phyloP scores from a whole-genome alignment of 192 early-diverging fungal genomes.

The Rhizophagus prolifer region DNA sequence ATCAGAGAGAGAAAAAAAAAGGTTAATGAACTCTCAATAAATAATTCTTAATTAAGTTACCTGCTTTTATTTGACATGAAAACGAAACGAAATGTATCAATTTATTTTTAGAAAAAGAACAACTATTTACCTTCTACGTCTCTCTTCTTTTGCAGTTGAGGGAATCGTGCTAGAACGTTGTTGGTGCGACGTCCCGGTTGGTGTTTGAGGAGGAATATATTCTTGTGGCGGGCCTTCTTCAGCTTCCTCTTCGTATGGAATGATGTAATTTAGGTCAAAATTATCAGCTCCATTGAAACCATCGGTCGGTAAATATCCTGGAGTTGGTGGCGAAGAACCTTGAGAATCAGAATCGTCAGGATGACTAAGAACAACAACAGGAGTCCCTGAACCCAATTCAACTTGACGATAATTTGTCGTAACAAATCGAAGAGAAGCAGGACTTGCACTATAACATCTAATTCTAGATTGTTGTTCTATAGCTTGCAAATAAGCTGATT shows the following conservation, averaged over 20 bases:
- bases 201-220: constrained; percentile 19
- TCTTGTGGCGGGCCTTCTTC: constrained; percentile 26
- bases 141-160: constrained; percentile 19
- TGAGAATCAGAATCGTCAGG: constrained; percentile 32
- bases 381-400: constrained; percentile 19
- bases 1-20: background rate
- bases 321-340: constrained; percentile 30
- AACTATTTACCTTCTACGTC: constrained; percentile 29
- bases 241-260: constrained; percentile 22
- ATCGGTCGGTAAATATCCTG: constrained; percentile 17
- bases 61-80: no score
- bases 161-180: constrained; percentile 9
- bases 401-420: constrained; percentile 25
- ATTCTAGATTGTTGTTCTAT: background rate
- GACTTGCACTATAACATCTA: constrained; percentile 14
- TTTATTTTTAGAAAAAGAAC: background rate
- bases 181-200: constrained; percentile 16
- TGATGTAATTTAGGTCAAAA: constrained; percentile 12
- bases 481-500: constrained; percentile 18
- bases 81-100: background rate
- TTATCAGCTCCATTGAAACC: constrained; percentile 1
- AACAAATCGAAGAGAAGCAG: constrained; percentile 20
- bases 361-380: constrained; percentile 32
- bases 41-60: background rate
- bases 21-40: background rate